These are phyloP conservation scores for Malassezia equina DNA, from an alignment of 1,284 basidiomycete species.

Conservation along the genomic window DNA sequence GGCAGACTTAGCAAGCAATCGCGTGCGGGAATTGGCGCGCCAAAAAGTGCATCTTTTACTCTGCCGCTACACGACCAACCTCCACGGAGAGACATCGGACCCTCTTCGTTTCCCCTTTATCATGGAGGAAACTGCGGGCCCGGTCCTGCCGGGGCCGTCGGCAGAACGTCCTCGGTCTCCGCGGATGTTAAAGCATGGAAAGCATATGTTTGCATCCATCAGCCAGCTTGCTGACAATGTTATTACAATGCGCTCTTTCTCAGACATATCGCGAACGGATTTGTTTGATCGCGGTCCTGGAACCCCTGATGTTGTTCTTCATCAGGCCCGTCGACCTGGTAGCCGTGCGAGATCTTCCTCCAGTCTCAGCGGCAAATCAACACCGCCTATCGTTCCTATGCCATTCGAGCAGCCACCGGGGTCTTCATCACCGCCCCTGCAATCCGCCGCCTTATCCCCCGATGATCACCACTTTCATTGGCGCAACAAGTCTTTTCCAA, in stretches of 20 bases:
- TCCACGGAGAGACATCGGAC: neutral
- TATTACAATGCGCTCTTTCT: constrained; percentile 1
- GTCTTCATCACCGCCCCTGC: neutral
- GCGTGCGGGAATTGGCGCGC: neutral
- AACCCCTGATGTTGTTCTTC: constrained; percentile 10
- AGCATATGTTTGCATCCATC: neutral
- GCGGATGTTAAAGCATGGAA: neutral
- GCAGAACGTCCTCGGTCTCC: neutral
- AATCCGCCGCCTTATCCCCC: neutral
- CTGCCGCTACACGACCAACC: neutral
- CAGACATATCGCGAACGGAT: neutral
- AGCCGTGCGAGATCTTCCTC: neutral
- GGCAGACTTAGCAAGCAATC: neutral
- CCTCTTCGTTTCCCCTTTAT: neutral
- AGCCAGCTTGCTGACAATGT: neutral
- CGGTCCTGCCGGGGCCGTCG: neutral
- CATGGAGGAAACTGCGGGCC: constrained; percentile 1
- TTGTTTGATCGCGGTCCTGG: constrained; percentile 8
- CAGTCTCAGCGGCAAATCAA: neutral
- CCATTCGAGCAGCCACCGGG: neutral
- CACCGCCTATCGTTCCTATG: neutral
- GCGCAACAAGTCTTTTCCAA: neutral
- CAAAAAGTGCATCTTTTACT: neutral
- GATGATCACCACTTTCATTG: neutral
- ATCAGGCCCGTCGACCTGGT: neutral